phyloP scores from a whole-genome alignment of 371 early-diverging fungal genomes.

The Conidiobolus incongruus region DNA sequence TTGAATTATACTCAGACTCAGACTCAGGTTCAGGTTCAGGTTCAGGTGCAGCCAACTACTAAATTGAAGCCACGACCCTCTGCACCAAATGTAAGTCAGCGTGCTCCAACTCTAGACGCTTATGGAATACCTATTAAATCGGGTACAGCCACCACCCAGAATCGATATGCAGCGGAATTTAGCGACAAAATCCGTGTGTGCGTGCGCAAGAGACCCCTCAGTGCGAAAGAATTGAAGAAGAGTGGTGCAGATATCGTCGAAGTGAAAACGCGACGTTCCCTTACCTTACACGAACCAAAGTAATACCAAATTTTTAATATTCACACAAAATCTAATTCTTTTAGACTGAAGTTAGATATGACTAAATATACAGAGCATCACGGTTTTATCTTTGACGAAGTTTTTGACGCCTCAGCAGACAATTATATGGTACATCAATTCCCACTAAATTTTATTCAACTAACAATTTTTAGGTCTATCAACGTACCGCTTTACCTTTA shows the following conservation, averaged over 20 bases:
- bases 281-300: constrained; percentile 78
- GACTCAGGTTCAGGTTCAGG: neutral
- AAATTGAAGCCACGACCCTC: neutral
- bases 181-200: constrained; percentile 80
- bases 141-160: neutral
- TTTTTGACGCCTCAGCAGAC: constrained; percentile 55
- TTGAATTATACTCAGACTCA: neutral
- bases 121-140: constrained; percentile 6
- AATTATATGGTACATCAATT: constrained; percentile 44
- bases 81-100: neutral
- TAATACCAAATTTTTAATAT: constrained; percentile 11
- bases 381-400: constrained; percentile 89
- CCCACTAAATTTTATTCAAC: neutral
- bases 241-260: constrained; percentile 67
- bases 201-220: constrained; percentile 88
- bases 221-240: constrained; percentile 41
- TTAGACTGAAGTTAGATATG: constrained; percentile 75
- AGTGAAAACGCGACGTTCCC: constrained; percentile 29
- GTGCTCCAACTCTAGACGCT: constrained; percentile 4
- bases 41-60: constrained; percentile 1
- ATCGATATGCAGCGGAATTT: neutral
- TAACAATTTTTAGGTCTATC: constrained; percentile 36
- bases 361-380: constrained; percentile 87
- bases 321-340: neutral
- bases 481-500: constrained; percentile 70